Evolutionary conservation across 768 basidiomycete genomes (phyloP).

Genomic region (Hydnum rufescens): DNA sequence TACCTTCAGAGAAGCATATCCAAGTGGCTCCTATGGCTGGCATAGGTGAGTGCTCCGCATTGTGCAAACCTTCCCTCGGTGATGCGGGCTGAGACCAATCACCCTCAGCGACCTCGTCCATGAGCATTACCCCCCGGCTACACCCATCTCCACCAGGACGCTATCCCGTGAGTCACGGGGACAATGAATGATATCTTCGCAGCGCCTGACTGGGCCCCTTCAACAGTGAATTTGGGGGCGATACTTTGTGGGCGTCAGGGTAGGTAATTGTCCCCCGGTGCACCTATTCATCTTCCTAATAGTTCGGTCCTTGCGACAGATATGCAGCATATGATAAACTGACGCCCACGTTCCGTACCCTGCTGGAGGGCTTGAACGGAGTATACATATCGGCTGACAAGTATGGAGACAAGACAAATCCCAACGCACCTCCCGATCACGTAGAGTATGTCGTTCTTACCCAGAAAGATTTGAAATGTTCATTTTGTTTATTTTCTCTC

Average conservation of each 20-base stretch:
- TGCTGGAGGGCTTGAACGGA: constrained; percentile 31
- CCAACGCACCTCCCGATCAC: constrained; percentile 27
- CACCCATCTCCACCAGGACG: not conserved
- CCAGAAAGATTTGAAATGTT: too few relatives aligned
- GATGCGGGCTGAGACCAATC: too few relatives aligned
- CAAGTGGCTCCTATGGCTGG: not conserved
- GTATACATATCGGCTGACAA: not conserved
- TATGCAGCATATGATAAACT: constrained; percentile 48
- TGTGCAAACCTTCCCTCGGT: too few relatives aligned
- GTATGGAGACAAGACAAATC: constrained; percentile 24
- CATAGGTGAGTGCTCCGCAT: not conserved
- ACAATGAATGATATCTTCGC: too few relatives aligned
- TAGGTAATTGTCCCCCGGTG: not conserved
- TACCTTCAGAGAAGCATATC: not conserved
- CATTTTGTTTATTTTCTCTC: too few relatives aligned
- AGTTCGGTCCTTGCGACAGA: constrained; percentile 13
- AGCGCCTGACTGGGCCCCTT: too few relatives aligned
- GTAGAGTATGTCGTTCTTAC: constrained; percentile 36
- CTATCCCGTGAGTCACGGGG: not conserved
- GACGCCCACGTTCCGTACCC: constrained; percentile 23
- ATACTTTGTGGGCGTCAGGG: not conserved
- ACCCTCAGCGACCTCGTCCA: too few relatives aligned
- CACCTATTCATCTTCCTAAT: not conserved
- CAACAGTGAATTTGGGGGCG: not conserved
- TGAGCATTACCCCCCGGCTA: too few relatives aligned